Base-by-base conservation (phyloP, 2,329 filamentous ascomycete species). In the Aspergillus pseudoterreus region DNA sequence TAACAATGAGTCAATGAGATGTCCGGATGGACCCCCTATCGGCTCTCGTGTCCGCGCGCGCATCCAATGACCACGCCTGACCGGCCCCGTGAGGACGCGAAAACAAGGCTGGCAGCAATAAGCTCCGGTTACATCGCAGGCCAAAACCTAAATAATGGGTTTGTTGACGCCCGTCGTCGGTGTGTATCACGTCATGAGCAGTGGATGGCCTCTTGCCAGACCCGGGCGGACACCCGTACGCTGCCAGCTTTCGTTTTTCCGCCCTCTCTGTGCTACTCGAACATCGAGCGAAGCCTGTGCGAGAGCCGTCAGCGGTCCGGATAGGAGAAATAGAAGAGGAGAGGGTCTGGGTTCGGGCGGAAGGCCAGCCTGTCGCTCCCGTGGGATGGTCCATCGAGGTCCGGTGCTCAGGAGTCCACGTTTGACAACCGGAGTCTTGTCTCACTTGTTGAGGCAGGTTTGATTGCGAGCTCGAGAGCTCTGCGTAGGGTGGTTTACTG, bases 91-190 rank as follows among this genome's bases (percentile, higher is more conserved):
- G 24, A 52, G 44, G 43, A 47, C 45, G 50, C 19, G 43, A 35
- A 11, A 39, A 36, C 38, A 27, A 47, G 47, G 24, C 49, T 47
- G 47, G 47, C 51, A 50, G 27, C 50, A 47, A 35, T 47, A 33
- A 53, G 43, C 46, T 47, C 50, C 50, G 55, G 56, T 59, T 59
- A 57, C 57, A 59, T 59, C 51, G 54, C 57, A 59, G 52, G 17
- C 30, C 30, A 19, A 42, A 42, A 42, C 39, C 19, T 42, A 42
- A 42, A 42, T 47, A 21, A 45, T 43, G 27, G 50, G 39, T 24
- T 42, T 42, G 39, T 42, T 4, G 17, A 24, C 8, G 5, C 22
- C 6, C 4, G 11, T 22, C 15, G 27, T 42, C 39, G 11, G 39
- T 42, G 39, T 42, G 19, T 42, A 22, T 5, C 39, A 42, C 39